Conservation (phyloP, 257 asterid genomes). For the Solanum pennellii region DNA sequence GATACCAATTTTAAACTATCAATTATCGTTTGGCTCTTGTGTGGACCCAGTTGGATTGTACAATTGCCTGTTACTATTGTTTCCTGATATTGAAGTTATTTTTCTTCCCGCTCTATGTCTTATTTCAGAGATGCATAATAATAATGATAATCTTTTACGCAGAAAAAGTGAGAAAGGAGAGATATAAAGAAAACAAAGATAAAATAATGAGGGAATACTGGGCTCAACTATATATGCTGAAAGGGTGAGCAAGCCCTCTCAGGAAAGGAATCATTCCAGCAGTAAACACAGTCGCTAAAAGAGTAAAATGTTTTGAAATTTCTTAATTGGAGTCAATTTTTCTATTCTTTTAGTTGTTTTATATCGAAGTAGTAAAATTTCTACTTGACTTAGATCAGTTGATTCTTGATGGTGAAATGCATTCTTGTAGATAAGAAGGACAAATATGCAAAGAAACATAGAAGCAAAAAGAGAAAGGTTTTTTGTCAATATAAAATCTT, state of each 20-base stretch:
- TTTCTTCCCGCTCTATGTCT: not conserved
- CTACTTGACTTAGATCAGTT: not conserved
- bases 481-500: too few relatives aligned
- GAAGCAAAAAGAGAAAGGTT: too few relatives aligned
- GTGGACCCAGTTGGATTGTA: not conserved
- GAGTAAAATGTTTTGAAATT: slow-evolving; percentile 33
- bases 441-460: too few relatives aligned
- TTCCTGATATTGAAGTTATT: not conserved
- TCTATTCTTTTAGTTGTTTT: not conserved
- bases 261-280: slow-evolving; percentile 78
- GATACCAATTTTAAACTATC: not conserved
- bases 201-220: slow-evolving; percentile 93
- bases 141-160: slow-evolving; percentile 57
- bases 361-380: not conserved
- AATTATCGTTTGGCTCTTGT: not conserved
- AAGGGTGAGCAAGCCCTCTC: slow-evolving; percentile 71
- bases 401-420: too few relatives aligned
- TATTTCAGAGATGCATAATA: slow-evolving; percentile 1
- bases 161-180: slow-evolving; percentile 93
- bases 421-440: too few relatives aligned
- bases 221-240: slow-evolving; percentile 97
- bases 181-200: slow-evolving; percentile 96
- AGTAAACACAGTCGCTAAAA: slow-evolving; percentile 53
- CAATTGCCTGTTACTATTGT: not conserved
- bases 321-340: not conserved